Percentiles rank a stretch among this genome's conserved stretches.
These are phyloP conservation scores for Vanrija sp. DNA, from an alignment of 1,284 basidiomycete genomes.

Conservation along the genomic window DNA sequence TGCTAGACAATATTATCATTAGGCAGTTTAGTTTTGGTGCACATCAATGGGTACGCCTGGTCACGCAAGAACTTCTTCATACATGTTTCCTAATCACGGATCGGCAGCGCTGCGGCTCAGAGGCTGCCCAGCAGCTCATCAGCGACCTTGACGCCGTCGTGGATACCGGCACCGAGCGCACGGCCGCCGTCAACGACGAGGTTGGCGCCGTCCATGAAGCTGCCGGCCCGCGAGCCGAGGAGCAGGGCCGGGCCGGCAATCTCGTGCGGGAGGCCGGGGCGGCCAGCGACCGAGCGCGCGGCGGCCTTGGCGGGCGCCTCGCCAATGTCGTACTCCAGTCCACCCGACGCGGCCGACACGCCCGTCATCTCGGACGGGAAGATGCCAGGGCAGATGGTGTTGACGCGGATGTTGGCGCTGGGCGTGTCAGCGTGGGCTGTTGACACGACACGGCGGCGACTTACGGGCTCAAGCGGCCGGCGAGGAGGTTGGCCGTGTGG, in stretches of 20 bases:
- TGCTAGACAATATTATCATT: too few species aligned
- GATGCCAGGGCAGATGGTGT: slow-evolving; percentile 39
- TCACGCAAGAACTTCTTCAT: too few species aligned
- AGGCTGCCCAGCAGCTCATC: slow-evolving; percentile 17
- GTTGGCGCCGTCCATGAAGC: slow-evolving; percentile 42
- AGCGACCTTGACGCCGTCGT: slow-evolving; percentile 31
- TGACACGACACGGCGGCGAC: too few species aligned
- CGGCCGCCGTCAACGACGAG: slow-evolving; percentile 45
- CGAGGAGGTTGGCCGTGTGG: slow-evolving; percentile 34
- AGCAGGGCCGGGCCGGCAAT: slow-evolving; percentile 45
- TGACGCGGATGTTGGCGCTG: slow-evolving; percentile 43
- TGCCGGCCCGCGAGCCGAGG: slow-evolving; percentile 38
- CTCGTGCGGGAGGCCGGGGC: slow-evolving; percentile 42
- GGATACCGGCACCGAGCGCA: slow-evolving; percentile 34
- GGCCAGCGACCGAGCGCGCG: slow-evolving; percentile 36
- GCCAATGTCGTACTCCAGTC: slow-evolving; percentile 23
- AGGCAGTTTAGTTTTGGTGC: too few species aligned
- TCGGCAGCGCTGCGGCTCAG: too few species aligned
- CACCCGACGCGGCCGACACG: slow-evolving; percentile 2
- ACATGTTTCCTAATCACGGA: too few species aligned
- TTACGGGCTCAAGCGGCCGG: slow-evolving; percentile 33
- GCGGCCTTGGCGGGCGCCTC: slow-evolving; percentile 23
- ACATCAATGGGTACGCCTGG: too few species aligned
- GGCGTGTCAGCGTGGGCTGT: background rate
- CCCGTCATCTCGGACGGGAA: slow-evolving; percentile 45